These are phyloP conservation scores for Cymbopogon flexuosus DNA, from an alignment of 202 grass and related monocot genomes.

Conservation along the genomic window DNA sequence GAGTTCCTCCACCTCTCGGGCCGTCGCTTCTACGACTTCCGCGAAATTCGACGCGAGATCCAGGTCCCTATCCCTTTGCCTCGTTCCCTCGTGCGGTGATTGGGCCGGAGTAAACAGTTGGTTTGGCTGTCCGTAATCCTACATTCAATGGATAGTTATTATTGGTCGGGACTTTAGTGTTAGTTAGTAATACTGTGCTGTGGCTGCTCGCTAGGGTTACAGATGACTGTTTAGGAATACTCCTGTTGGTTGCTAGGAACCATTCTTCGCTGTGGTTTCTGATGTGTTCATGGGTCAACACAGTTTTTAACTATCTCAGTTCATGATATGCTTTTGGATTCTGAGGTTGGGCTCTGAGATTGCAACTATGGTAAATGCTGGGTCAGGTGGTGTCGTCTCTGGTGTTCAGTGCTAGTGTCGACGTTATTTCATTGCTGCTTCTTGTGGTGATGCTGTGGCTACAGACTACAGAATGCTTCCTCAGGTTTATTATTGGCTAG, in stretches of 20 bases:
- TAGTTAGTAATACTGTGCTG: background rate
- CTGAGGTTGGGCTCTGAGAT: background rate
- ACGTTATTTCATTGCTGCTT: background rate
- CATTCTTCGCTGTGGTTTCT: background rate
- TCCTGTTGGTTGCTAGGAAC: slow-evolving; percentile 1
- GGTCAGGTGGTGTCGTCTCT: background rate
- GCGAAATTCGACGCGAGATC: slow-evolving; percentile 83
- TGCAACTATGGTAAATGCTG: background rate
- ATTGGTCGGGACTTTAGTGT: background rate
- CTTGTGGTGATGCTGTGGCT: background rate
- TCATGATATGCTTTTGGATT: background rate
- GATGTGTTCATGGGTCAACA: background rate
- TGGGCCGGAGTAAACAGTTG: background rate
- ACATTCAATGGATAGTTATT: background rate
- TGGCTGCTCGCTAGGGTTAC: background rate
- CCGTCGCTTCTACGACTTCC: slow-evolving; percentile 71
- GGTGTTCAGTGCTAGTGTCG: background rate
- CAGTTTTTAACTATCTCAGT: background rate
- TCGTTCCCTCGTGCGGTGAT: background rate
- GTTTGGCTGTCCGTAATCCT: background rate
- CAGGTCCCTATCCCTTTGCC: slow-evolving; percentile 40
- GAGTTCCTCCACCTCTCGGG: slow-evolving; percentile 86
- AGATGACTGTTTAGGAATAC: background rate
- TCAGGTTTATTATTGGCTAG: background rate
- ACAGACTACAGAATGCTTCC: background rate